Conservation (phyloP, 2,329 filamentous ascomycete genomes). For the Fusarium guadeloupense region DNA sequence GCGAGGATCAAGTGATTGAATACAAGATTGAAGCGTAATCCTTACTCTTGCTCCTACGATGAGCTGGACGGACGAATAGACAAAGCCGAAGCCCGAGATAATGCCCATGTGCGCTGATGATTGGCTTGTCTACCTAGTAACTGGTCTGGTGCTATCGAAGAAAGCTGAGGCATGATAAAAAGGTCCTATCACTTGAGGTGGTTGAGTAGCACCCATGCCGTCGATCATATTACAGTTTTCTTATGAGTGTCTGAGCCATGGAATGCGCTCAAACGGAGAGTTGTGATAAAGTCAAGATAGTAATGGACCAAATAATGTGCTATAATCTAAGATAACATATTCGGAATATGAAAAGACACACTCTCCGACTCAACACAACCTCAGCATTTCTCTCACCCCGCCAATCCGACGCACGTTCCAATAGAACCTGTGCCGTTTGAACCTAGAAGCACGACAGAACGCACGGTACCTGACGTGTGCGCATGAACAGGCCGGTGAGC, state of each 20-base stretch:
- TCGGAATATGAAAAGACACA: not conserved
- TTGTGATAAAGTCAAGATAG: too few species aligned
- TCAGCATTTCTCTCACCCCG: not conserved
- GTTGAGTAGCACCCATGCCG: conserved; percentile 24
- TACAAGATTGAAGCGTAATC: conserved; percentile 2
- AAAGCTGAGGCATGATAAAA: conserved; percentile 1
- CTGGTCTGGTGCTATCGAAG: not conserved
- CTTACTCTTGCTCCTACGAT: not conserved
- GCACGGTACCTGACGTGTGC: conserved; percentile 18
- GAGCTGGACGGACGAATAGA: conserved; percentile 16
- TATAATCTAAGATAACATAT: too few species aligned
- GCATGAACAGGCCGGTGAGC: conserved; percentile 7
- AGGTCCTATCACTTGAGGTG: conserved; percentile 3
- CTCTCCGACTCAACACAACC: conserved; percentile 2
- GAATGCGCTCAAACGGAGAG: not conserved
- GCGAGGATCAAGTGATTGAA: conserved; percentile 6
- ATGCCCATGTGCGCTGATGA: conserved; percentile 47
- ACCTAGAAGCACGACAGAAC: conserved; percentile 9
- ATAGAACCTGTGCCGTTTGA: conserved; percentile 5
- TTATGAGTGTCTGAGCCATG: not conserved
- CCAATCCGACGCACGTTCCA: conserved; percentile 26
- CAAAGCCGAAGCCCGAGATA: conserved; percentile 18
- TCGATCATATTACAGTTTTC: conserved; percentile 22
- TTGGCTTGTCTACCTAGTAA: conserved; percentile 36
- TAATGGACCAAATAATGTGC: too few species aligned